Conservation (phyloP, 73 alveolate genomes). For the Diophrys appendiculata region DNA sequence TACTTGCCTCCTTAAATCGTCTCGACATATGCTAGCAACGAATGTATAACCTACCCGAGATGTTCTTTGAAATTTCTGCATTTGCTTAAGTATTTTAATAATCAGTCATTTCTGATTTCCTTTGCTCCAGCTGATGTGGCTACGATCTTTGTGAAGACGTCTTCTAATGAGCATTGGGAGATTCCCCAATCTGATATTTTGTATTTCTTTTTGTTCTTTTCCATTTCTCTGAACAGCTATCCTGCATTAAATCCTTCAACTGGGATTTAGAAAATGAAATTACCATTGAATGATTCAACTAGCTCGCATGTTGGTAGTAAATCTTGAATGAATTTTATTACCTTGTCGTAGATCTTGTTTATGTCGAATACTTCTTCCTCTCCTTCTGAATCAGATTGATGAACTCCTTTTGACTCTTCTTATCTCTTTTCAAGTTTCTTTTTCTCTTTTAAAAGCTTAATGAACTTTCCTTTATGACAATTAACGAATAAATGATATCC, state of each 20-base stretch:
- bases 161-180: conserved; percentile 43
- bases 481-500: conserved; percentile 59
- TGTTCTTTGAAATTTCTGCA: too few relatives aligned
- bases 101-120: background rate
- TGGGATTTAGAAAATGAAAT: conserved; percentile 27
- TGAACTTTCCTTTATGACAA: conserved; percentile 35
- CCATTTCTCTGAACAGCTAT: conserved; percentile 38
- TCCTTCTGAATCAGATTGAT: background rate
- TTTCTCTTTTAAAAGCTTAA: background rate
- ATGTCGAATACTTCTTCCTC: background rate
- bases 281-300: conserved; percentile 32
- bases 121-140: conserved; percentile 17
- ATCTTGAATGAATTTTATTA: conserved; percentile 7
- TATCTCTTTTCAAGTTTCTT: conserved; percentile 19
- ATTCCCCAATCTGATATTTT: conserved; percentile 45
- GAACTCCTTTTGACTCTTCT: background rate
- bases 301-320: conserved; percentile 18
- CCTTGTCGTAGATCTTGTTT: conserved; percentile 1
- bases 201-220: conserved; percentile 27
- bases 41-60: too few relatives aligned
- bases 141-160: conserved; percentile 43
- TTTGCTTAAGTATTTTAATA: too few relatives aligned
- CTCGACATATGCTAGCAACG: too few relatives aligned
- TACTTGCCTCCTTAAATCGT: background rate
- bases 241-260: conserved; percentile 17